Evolutionary conservation across 768 basidiomycete genomes (phyloP), one percentile per base, ranked within the genome.

Genomic region (Dictyophora rubrovolvata): DNA sequence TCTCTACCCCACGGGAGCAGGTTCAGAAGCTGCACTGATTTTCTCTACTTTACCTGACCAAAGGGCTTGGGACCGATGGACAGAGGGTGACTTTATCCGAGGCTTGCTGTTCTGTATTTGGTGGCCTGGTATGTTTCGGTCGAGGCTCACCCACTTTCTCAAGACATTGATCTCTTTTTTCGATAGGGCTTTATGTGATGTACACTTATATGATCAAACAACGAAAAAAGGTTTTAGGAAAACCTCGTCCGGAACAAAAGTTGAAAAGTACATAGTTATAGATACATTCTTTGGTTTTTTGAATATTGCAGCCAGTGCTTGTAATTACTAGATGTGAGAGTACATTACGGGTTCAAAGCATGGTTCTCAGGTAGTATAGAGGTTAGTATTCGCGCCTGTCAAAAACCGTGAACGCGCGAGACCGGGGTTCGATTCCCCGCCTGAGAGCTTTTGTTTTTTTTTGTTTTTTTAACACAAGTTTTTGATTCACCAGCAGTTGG

Each of bases 1-100:
- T 51, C 80, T 97, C n/a, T 98, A 99, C 73, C 93, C 91, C 5
- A 69, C 93, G 21, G 96, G 96, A 49, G 95, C 96, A 0, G 79
- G 81, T 6, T 93, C 90, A 21, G 96, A 99, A 71, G 93, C 93
- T 0, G 81, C 86, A 68, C 77, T 95, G 59, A 86, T 85, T 67
- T 85, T 84, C 66, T 78, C 85, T 1, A 87, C 90, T 5, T 79
- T 96, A 34, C 87, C 89, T 65, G 57, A 65, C 73, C 56, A 70
- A 70, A 63, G 77, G 61, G 67, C 67, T 53, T 68, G 63, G 53
- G 73, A 73, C 49, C 68, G 66, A 55, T 89, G 86, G 85, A 71
- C 70, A 16, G 67, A 73, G 28, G 74, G 78, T 7, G 86, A 90
- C 62, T 81, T 80, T 61, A 63, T 77, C 60, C 79, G 85, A 10